A percentile compares a stretch with the other conserved stretches of the same genome.
phyloP scores from a whole-genome alignment of 2,329 filamentous ascomycete species.

The Fusarium nanum region DNA sequence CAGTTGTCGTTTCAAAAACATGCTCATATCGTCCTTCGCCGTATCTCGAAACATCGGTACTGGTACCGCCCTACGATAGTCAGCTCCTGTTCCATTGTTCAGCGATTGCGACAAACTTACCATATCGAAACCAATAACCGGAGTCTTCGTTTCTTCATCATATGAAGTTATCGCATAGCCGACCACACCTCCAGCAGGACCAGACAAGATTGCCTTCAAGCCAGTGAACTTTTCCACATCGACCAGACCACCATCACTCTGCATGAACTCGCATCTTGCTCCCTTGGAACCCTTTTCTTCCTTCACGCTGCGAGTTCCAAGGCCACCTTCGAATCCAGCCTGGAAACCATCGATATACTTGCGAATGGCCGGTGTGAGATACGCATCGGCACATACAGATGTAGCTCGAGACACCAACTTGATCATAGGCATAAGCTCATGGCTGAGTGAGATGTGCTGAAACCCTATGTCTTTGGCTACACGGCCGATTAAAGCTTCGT shows the following conservation, averaged over 20 bases:
- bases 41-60: constrained; percentile 90
- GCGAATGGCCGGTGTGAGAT: constrained; percentile 57
- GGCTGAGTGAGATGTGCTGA: constrained; percentile 74
- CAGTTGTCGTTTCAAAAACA: constrained; percentile 93
- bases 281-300: constrained; percentile 72
- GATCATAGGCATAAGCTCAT: constrained; percentile 58
- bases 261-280: constrained; percentile 94
- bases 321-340: constrained; percentile 81
- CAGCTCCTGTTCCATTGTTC: neutral
- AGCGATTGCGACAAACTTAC: constrained; percentile 37
- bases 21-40: constrained; percentile 89
- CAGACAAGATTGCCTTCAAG: constrained; percentile 85
- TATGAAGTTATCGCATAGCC: constrained; percentile 94
- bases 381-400: constrained; percentile 58
- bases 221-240: constrained; percentile 87
- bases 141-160: constrained; percentile 81
- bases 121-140: constrained; percentile 97
- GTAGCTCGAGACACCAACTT: constrained; percentile 58
- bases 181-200: constrained; percentile 92
- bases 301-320: constrained; percentile 81
- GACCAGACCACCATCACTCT: constrained; percentile 80
- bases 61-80: constrained; percentile 74
- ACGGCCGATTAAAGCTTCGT: constrained; percentile 81
- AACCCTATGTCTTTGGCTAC: constrained; percentile 81
- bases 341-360: constrained; percentile 77